Percentiles rank a stretch among this genome's conserved stretches.
phyloP scores from a whole-genome alignment of 2,329 filamentous ascomycete genomes.

The Alternaria atra region DNA sequence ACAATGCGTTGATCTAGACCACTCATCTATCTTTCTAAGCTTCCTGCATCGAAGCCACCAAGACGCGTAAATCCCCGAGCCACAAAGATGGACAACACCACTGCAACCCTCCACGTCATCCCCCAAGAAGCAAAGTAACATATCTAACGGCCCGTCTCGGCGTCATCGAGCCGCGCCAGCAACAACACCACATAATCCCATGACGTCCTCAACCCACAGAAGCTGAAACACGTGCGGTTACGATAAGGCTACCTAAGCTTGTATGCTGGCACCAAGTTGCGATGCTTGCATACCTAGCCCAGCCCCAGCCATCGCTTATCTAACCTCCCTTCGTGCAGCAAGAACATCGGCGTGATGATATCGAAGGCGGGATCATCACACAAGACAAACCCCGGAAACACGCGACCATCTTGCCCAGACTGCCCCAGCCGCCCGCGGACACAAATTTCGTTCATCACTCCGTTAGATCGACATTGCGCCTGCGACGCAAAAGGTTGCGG shows the following conservation, averaged over 20 bases:
- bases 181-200: neutral
- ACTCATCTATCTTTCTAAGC: neutral
- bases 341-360: conserved; percentile 9
- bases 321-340: neutral
- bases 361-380: conserved; percentile 10
- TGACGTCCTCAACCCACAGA: conserved; percentile 8
- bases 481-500: conserved; percentile 6
- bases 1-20: neutral
- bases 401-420: conserved; percentile 3
- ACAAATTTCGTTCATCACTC: neutral
- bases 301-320: conserved; percentile 7
- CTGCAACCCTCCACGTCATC: conserved; percentile 8
- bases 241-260: conserved; percentile 1
- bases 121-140: neutral
- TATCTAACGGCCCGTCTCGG: conserved; percentile 16
- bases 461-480: conserved; percentile 6
- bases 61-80: neutral
- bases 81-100: conserved; percentile 2
- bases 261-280: conserved; percentile 5
- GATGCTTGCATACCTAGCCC: neutral
- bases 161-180: conserved; percentile 10
- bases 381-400: neutral
- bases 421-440: neutral
- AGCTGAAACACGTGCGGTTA: conserved; percentile 14
- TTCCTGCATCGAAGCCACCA: neutral